phyloP scores from a whole-genome alignment of 2,329 filamentous ascomycete species.

The Bipolaris cookei region DNA sequence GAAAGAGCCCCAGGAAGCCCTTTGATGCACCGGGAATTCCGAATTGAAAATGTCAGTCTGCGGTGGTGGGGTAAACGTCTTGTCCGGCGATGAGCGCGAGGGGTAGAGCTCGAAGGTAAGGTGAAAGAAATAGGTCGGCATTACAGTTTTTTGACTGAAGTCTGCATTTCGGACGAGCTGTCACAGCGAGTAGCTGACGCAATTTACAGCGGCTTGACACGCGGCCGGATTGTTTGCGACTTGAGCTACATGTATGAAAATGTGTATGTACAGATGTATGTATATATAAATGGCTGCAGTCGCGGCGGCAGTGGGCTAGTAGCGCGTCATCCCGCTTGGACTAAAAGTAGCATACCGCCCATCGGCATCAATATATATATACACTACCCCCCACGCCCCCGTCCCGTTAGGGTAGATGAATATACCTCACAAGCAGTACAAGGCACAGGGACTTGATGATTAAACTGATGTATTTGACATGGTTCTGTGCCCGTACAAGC shows the following conservation, averaged over 20 bases:
- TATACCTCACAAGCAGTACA: background rate
- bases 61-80: conserved; percentile 50
- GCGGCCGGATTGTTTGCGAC: conserved; percentile 11
- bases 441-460: background rate
- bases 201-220: background rate
- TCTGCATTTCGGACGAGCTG: conserved; percentile 23
- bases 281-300: background rate
- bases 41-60: conserved; percentile 55
- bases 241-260: background rate
- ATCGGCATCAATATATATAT: too few species aligned
- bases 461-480: conserved; percentile 2
- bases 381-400: too few species aligned
- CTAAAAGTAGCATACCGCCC: background rate
- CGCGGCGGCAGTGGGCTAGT: conserved; percentile 13
- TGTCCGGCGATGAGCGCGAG: conserved; percentile 41
- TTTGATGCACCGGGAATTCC: conserved; percentile 52
- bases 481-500: background rate
- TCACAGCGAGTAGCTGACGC: background rate
- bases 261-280: too few species aligned
- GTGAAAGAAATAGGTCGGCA: conserved; percentile 70
- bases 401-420: background rate
- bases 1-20: conserved; percentile 46
- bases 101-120: conserved; percentile 65
- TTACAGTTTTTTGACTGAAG: conserved; percentile 39
- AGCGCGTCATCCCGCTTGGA: conserved; percentile 11